Conservation (phyloP, 257 asterid species). For the Ligustrum vulgare region DNA sequence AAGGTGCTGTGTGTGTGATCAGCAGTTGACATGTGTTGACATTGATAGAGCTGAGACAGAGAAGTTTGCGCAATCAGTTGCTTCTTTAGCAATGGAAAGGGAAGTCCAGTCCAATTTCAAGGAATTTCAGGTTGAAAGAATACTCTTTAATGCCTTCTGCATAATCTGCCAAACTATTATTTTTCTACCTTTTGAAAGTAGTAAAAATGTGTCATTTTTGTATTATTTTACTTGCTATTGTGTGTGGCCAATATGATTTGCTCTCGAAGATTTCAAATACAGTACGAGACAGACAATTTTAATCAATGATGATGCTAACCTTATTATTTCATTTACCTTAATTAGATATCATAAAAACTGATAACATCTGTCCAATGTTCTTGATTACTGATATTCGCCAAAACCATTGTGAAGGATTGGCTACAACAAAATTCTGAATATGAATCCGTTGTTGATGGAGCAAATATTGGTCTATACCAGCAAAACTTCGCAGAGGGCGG, state of each 20-base stretch:
- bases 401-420: conserved; percentile 65
- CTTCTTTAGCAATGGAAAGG: conserved; percentile 82
- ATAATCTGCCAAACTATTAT: neutral
- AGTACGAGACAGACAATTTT: neutral
- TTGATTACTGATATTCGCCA: neutral
- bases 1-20: conserved; percentile 52
- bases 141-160: neutral
- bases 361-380: neutral
- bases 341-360: neutral
- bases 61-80: conserved; percentile 68
- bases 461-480: conserved; percentile 82
- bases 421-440: conserved; percentile 64
- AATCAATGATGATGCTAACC: neutral
- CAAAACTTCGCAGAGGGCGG: conserved; percentile 92
- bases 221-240: neutral
- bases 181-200: conserved; percentile 6
- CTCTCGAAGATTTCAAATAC: neutral
- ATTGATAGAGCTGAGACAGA: conserved; percentile 68
- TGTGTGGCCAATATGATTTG: neutral
- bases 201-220: neutral
- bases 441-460: conserved; percentile 91
- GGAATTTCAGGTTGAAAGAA: conserved; percentile 71
- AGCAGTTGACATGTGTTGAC: conserved; percentile 77
- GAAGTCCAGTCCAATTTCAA: conserved; percentile 68
- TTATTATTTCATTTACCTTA: neutral